Evolutionary conservation across 768 basidiomycete genomes (phyloP), one percentile per base, ranked within the genome.

Genomic region (Termitomyces heimii): DNA sequence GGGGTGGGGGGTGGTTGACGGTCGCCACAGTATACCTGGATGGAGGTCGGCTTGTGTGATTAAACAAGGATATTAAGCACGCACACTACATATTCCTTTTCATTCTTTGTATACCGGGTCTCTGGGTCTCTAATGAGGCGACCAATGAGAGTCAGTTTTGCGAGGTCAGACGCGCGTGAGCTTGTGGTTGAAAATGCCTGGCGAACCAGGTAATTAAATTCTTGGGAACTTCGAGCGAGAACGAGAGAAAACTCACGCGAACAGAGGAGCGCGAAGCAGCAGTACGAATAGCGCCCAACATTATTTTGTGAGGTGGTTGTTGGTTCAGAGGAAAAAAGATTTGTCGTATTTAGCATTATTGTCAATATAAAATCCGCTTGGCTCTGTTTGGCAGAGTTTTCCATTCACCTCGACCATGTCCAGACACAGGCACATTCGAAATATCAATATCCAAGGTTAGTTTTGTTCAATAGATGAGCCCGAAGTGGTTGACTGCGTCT

Each of bases 401-500:
- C 16, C 43, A 14, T 37, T 1, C 59, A 32, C 0, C 0, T n/a
- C 35, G 8, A 52, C 26, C 59, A 94, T 98, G 94, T 98, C 96
- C 5, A 81, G 97, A 70, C 97, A 98, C 73, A 86, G 94, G 67
- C 82, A 87, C 72, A 79, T 98, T 61, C 80, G 90, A 61, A 94
- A 94, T 73, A 75, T 98, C 29, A 85, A 97, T 70, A 75, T 97
- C 42, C 76, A 83, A 57, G 87, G 89, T 86, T 46, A 71, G 57
- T 34, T 18, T 43, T 14, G 40, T 32, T 42, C 5, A n/a, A 28
- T 31, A 37, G 12, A 49, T 13, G 55, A 2, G 28, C 37, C 49
- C 48, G 57, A 53, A 54, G 10, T 39, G 28, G 24, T 54, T 50
- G 40, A 35, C 56, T 26, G 46, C 55, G n/a, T 20, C 57, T 12